These are phyloP conservation scores for Lactifluus rugatus DNA, from an alignment of 768 basidiomycete species.

Conservation along the genomic window DNA sequence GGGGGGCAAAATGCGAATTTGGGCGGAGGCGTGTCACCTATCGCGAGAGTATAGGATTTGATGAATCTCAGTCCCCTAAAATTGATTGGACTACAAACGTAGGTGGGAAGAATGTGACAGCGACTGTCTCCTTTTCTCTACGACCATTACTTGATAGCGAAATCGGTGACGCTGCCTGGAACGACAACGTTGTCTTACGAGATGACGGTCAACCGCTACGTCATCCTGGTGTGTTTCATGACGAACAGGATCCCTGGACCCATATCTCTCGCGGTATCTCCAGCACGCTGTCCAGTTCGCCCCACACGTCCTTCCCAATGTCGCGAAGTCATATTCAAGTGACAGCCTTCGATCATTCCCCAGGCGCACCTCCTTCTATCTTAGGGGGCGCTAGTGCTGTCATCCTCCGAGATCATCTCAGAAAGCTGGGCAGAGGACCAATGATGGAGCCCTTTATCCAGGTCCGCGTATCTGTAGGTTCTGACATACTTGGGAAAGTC, in stretches of 20 bases:
- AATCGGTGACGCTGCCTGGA: constrained; percentile 59
- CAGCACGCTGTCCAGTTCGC: constrained; percentile 66
- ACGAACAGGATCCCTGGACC: constrained; percentile 34
- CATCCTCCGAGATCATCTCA: constrained; percentile 53
- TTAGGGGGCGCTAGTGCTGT: constrained; percentile 56
- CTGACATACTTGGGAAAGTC: constrained; percentile 63
- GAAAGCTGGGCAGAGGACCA: constrained; percentile 56
- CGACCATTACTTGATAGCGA: constrained; percentile 46
- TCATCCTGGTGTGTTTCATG: constrained; percentile 39
- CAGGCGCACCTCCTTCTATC: constrained; percentile 37
- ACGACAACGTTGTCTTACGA: constrained; percentile 65
- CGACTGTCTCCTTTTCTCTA: constrained; percentile 46
- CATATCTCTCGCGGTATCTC: constrained; percentile 60
- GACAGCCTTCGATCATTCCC: constrained; percentile 33
- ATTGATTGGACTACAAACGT: constrained; percentile 56
- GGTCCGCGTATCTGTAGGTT: constrained; percentile 57
- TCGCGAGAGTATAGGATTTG: constrained; percentile 45
- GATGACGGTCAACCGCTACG: constrained; percentile 41
- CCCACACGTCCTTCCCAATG: constrained; percentile 63
- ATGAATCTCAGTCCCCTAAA: constrained; percentile 22
- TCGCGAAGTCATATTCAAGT: constrained; percentile 55
- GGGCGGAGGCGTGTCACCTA: constrained; percentile 73
- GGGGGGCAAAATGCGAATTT: constrained; percentile 67
- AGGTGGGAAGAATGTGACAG: constrained; percentile 42
- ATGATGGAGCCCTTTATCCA: constrained; percentile 71